Conservation (phyloP, 805 yeast genomes). For the Saccharomyces eubayanus region DNA sequence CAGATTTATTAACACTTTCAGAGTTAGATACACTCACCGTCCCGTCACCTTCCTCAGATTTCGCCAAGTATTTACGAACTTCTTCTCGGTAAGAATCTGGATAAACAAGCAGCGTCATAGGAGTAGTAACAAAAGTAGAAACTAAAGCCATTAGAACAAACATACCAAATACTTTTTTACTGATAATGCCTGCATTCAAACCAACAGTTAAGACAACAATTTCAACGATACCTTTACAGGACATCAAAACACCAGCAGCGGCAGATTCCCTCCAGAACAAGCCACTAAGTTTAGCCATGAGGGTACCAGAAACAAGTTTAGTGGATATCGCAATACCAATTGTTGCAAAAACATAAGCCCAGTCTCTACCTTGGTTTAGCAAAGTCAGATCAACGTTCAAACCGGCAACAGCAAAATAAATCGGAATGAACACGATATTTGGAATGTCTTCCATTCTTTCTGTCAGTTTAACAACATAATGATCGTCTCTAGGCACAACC, state of each 20-base stretch:
- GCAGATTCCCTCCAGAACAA: slow-evolving; percentile 65
- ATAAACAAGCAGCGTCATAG: slow-evolving; percentile 53
- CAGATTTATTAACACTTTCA: neutral
- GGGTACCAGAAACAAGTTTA: slow-evolving; percentile 57
- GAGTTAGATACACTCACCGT: neutral
- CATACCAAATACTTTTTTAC: slow-evolving; percentile 63
- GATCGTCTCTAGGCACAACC: slow-evolving; percentile 67
- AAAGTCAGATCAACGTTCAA: slow-evolving; percentile 59
- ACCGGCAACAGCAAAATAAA: slow-evolving; percentile 76
- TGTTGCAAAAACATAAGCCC: slow-evolving; percentile 70
- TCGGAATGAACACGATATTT: slow-evolving; percentile 61
- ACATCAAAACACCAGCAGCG: slow-evolving; percentile 74
- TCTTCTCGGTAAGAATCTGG: slow-evolving; percentile 54
- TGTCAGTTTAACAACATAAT: slow-evolving; percentile 59
- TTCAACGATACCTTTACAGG: slow-evolving; percentile 84
- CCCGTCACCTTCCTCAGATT: slow-evolving; percentile 2
- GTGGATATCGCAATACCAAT: slow-evolving; percentile 60
- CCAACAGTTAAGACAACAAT: slow-evolving; percentile 73
- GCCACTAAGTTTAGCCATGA: slow-evolving; percentile 55
- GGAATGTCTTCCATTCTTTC: slow-evolving; percentile 74
- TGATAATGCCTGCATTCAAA: slow-evolving; percentile 58
- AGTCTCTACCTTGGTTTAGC: slow-evolving; percentile 55
- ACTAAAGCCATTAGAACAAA: slow-evolving; percentile 76
- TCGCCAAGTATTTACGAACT: slow-evolving; percentile 29
- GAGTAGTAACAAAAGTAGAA: slow-evolving; percentile 73